Conservation (phyloP, 371 early-diverging fungal genomes). For the Apophysomyces elegans region DNA sequence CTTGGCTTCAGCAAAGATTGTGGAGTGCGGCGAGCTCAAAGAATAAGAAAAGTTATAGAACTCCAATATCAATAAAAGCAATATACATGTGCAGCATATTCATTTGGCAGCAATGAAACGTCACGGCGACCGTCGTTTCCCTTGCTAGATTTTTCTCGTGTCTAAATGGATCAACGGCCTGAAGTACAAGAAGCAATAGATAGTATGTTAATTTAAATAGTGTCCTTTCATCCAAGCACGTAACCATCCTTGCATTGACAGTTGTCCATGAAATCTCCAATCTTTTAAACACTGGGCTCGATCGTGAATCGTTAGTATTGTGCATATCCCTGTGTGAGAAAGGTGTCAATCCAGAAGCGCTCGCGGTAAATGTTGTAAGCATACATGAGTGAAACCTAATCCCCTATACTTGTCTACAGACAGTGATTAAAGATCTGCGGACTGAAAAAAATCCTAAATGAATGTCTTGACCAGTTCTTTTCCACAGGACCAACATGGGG, state of each 20-base stretch:
- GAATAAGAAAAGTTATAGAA: slow-evolving; percentile 28
- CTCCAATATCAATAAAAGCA: no score
- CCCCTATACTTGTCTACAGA: background rate
- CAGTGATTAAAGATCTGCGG: slow-evolving; percentile 16
- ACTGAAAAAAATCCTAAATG: background rate
- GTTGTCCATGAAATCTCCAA: slow-evolving; percentile 71
- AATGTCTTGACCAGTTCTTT: no score
- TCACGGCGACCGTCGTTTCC: background rate
- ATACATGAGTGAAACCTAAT: background rate
- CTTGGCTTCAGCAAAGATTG: slow-evolving; percentile 67
- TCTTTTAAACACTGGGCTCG: slow-evolving; percentile 74
- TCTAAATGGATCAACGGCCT: background rate
- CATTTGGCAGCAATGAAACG: background rate
- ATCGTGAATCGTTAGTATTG: slow-evolving; percentile 70
- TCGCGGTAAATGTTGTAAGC: slow-evolving; percentile 59
- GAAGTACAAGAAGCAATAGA: slow-evolving; percentile 30
- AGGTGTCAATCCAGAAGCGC: slow-evolving; percentile 86
- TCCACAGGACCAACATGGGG: no score
- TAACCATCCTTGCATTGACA: slow-evolving; percentile 11
- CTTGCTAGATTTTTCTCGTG: background rate
- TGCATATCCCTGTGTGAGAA: slow-evolving; percentile 75
- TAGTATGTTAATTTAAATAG: slow-evolving; percentile 16
- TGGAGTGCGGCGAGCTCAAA: slow-evolving; percentile 81
- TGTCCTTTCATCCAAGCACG: background rate
- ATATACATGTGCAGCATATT: background rate